phyloP scores from a whole-genome alignment of 768 basidiomycete species.

The Pisolithus tinctorius region DNA sequence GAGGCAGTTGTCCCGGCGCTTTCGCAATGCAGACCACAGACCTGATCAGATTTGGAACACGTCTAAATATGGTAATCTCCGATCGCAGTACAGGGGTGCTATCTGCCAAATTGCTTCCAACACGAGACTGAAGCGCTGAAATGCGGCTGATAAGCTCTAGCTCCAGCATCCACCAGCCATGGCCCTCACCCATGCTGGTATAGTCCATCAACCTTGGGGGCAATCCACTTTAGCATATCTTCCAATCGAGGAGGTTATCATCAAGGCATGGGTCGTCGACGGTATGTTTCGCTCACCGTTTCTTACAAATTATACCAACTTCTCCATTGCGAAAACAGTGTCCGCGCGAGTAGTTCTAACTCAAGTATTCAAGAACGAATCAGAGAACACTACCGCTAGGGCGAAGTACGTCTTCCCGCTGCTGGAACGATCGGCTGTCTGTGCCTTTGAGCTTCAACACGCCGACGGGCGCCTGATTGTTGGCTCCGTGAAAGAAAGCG shows the following conservation, averaged over 20 bases:
- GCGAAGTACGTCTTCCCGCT: constrained; percentile 56
- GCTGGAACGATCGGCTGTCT: constrained; percentile 48
- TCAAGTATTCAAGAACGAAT: constrained; percentile 37
- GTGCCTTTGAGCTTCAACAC: constrained; percentile 44
- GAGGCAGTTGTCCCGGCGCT: no score
- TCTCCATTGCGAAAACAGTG: constrained; percentile 20
- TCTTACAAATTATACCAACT: not conserved
- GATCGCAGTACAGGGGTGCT: no score
- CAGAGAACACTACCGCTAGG: constrained; percentile 31
- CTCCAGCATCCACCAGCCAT: constrained; percentile 5
- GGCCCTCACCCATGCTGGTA: constrained; percentile 18
- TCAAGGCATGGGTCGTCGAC: constrained; percentile 38
- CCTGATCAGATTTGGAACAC: no score
- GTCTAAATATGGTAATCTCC: no score
- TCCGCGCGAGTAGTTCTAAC: constrained; percentile 36
- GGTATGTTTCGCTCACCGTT: constrained; percentile 20
- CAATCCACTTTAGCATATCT: constrained; percentile 25
- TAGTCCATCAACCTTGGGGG: constrained; percentile 25
- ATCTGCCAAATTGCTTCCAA: not conserved
- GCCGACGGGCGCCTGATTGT: constrained; percentile 36
- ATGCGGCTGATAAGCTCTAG: not conserved
- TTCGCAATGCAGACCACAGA: no score
- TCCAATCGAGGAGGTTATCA: constrained; percentile 34
- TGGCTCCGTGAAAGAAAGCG: constrained; percentile 45
- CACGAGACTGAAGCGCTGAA: not conserved